phyloP scores from a whole-genome alignment of 768 basidiomycete genomes.

The Jaapia argillacea region DNA sequence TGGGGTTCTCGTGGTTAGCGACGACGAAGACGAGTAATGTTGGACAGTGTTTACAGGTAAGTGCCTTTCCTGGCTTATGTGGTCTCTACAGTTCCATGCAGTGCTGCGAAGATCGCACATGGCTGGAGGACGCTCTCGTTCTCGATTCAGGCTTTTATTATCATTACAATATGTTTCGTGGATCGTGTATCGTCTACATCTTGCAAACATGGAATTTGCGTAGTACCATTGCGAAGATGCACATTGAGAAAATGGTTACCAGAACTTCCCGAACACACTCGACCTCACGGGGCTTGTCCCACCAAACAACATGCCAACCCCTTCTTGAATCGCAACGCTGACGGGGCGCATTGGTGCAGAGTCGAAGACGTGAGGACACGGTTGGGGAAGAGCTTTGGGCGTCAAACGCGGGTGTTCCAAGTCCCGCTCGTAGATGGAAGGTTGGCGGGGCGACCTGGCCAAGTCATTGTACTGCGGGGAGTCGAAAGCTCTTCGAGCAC shows the following conservation, averaged over 20 bases:
- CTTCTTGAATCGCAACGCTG: conserved; percentile 63
- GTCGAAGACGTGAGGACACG: conserved; percentile 74
- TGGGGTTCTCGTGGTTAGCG: conserved; percentile 38
- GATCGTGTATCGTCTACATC: no score
- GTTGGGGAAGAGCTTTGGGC: conserved; percentile 50
- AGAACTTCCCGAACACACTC: conserved; percentile 57
- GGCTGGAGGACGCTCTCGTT: conserved; percentile 3
- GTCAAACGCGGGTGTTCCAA: conserved; percentile 41
- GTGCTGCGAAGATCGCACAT: no score
- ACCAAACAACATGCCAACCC: conserved; percentile 55
- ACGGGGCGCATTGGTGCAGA: conserved; percentile 67
- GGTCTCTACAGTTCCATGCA: no score
- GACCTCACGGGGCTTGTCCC: conserved; percentile 17
- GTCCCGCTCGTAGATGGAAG: conserved; percentile 72
- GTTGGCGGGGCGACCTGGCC: conserved; percentile 39
- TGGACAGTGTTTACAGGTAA: neutral
- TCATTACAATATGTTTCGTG: no score
- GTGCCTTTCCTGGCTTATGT: no score
- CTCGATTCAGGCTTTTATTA: no score
- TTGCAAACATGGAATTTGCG: no score
- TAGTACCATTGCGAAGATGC: no score
- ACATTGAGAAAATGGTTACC: no score
- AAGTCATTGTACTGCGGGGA: conserved; percentile 36
- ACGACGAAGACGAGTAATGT: conserved; percentile 28
- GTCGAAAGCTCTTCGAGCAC: conserved; percentile 47